Percentiles rank a stretch among this genome's conserved stretches.
Conservation (phyloP, 1,139 yeast genomes). For the Nakaseomyces glabratus region DNA sequence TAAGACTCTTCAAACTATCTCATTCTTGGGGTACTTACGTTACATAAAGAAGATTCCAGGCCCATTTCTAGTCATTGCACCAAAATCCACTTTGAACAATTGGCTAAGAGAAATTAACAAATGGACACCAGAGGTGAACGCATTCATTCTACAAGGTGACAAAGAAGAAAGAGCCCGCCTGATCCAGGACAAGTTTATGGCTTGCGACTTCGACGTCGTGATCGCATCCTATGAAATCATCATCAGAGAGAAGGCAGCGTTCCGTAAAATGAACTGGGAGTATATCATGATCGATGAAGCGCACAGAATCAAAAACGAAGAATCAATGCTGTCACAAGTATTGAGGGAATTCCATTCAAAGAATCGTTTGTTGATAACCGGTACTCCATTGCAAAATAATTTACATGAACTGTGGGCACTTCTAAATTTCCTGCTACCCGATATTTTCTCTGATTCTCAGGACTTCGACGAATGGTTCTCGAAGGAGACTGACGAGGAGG, state of each 20-base stretch:
- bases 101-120: slow-evolving; percentile 90
- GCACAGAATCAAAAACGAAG: slow-evolving; percentile 92
- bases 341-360: slow-evolving; percentile 78
- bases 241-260: slow-evolving; percentile 69
- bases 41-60: slow-evolving; percentile 74
- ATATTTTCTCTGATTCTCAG: slow-evolving; percentile 84
- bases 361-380: slow-evolving; percentile 80
- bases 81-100: slow-evolving; percentile 89
- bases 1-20: slow-evolving; percentile 85
- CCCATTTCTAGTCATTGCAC: slow-evolving; percentile 86
- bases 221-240: slow-evolving; percentile 92
- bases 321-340: slow-evolving; percentile 80
- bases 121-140: slow-evolving; percentile 96
- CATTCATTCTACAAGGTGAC: slow-evolving; percentile 75
- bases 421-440: slow-evolving; percentile 81
- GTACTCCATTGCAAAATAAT: slow-evolving; percentile 92
- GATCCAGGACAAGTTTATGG: slow-evolving; percentile 49
- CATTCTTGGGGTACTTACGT: slow-evolving; percentile 80
- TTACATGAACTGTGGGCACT: slow-evolving; percentile 95
- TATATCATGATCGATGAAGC: slow-evolving; percentile 94
- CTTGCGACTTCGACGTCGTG: slow-evolving; percentile 78
- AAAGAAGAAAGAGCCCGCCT: slow-evolving; percentile 64
- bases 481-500: slow-evolving; percentile 37
- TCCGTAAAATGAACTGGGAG: slow-evolving; percentile 86
- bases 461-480: slow-evolving; percentile 89